phyloP scores from a whole-genome alignment of 345 rosid genomes.

The Camelina hispida region DNA sequence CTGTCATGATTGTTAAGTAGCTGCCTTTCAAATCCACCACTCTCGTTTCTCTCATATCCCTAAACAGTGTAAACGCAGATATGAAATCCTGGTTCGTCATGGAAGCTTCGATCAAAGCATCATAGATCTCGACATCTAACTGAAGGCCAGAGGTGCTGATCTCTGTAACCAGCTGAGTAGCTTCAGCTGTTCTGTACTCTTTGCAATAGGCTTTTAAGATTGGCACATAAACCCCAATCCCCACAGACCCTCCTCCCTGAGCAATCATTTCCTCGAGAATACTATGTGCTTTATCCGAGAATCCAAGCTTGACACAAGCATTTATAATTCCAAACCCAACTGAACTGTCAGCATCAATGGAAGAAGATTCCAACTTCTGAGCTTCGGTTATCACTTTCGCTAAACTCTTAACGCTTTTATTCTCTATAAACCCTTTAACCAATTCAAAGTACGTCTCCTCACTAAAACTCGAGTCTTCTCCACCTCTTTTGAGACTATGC shows the following conservation, averaged over 20 bases:
- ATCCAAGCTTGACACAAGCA: slow-evolving; percentile 77
- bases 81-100: slow-evolving; percentile 91
- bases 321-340: slow-evolving; percentile 75
- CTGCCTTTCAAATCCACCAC: slow-evolving; percentile 66
- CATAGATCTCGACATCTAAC: slow-evolving; percentile 64
- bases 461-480: slow-evolving; percentile 46
- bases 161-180: slow-evolving; percentile 86
- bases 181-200: slow-evolving; percentile 85
- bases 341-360: slow-evolving; percentile 49
- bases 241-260: slow-evolving; percentile 61
- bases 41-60: slow-evolving; percentile 89
- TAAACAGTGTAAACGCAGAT: slow-evolving; percentile 84
- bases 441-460: slow-evolving; percentile 66
- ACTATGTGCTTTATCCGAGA: slow-evolving; percentile 82
- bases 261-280: slow-evolving; percentile 81
- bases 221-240: slow-evolving; percentile 84
- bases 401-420: slow-evolving; percentile 64
- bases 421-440: slow-evolving; percentile 69
- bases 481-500: slow-evolving; percentile 49
- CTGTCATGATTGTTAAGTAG: slow-evolving; percentile 88
- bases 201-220: slow-evolving; percentile 83
- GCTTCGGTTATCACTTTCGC: slow-evolving; percentile 72
- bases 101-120: slow-evolving; percentile 79
- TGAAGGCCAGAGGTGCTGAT: slow-evolving; percentile 74
- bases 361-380: slow-evolving; percentile 65